phyloP scores from a whole-genome alignment of 768 basidiomycete species.

The Lanmaoa rubissima region DNA sequence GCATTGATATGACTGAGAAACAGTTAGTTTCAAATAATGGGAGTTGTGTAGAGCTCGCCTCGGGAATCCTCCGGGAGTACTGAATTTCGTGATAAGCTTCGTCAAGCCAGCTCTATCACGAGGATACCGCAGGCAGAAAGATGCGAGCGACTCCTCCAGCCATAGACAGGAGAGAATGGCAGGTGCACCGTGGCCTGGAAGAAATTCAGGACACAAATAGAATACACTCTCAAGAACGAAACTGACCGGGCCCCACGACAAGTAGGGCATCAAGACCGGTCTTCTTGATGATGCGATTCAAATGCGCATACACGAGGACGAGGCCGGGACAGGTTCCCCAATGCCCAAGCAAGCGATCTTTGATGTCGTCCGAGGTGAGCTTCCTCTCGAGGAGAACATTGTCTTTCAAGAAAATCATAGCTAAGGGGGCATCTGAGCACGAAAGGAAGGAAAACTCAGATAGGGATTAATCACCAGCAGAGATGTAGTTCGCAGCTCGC shows the following conservation, averaged over 20 bases:
- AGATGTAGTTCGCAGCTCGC: conserved; percentile 66
- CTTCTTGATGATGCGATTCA: conserved; percentile 62
- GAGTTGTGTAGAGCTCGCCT: conserved; percentile 41
- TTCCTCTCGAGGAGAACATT: conserved; percentile 66
- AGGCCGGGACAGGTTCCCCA: conserved; percentile 87
- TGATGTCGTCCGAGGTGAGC: conserved; percentile 68
- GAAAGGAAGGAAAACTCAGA: background rate
- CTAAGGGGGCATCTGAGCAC: conserved; percentile 32
- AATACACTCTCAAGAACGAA: background rate
- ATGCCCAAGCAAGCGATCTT: conserved; percentile 77
- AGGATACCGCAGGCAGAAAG: conserved; percentile 57
- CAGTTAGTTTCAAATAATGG: background rate
- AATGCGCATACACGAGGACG: conserved; percentile 66
- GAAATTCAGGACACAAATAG: background rate
- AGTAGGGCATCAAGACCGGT: conserved; percentile 64
- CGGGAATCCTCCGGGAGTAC: conserved; percentile 81
- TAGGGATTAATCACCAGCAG: conserved; percentile 50
- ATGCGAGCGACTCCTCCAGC: conserved; percentile 72
- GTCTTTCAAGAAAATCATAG: conserved; percentile 82
- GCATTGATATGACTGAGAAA: conserved; percentile 67
- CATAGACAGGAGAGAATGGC: conserved; percentile 83
- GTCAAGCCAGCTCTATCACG: conserved; percentile 58
- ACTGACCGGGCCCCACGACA: conserved; percentile 73
- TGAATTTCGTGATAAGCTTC: conserved; percentile 72
- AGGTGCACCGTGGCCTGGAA: conserved; percentile 76